Evolutionary conservation across 495 filamentous ascomycete species (phyloP), one percentile per base, ranked within the genome.

Genomic region (Podospora pseudopauciseta): DNA sequence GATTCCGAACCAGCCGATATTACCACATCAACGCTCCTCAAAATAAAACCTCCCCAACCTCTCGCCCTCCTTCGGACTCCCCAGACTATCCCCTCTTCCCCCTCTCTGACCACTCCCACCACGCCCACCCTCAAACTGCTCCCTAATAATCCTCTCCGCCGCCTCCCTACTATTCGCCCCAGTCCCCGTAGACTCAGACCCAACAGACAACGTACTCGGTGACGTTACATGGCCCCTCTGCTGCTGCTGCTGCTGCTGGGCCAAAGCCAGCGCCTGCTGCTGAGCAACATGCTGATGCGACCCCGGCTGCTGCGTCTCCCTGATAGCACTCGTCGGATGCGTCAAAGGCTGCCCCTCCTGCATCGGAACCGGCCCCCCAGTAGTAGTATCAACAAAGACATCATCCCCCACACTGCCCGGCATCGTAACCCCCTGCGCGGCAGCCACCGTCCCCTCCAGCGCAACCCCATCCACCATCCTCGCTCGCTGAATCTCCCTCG

Each of bases 61-160:
- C 67, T 82, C 76, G 11, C 74, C 73, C 23, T 74, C 76, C 55
- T 77, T 76, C 28, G 80, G 74, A 60, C 72, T 81, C 28, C 80
- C 77, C 69, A 86, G 30, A 5, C 30, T 0, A 32, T 7, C 30
- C 30, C 30, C 30, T 3, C 30, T 32, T 7, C 30, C 30, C 0
- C 80, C 73, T 39, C 77, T 70, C 2, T 44, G 66, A 65, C 80
- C 75, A 5, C 71, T 72, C 6, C 65, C 73, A 2, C 70, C 75
- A 64, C 81, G 81, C 44, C 80, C 81, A 9, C 78, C 74, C 63
- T 82, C 83, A 44, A 83, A 73, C 28, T 82, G 75, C 68, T 87
- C 84, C 6, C 82, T 77, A 27, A 89, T 68, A 63, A 87, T 86
- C 34, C 84, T 76, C 77, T 88, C 86, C 0, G 86, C 84, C 5